Percentiles rank a stretch among this genome's conserved stretches.
These are phyloP conservation scores for Spongospora subterranea DNA, from an alignment of 208 protist species.

Conservation along the genomic window DNA sequence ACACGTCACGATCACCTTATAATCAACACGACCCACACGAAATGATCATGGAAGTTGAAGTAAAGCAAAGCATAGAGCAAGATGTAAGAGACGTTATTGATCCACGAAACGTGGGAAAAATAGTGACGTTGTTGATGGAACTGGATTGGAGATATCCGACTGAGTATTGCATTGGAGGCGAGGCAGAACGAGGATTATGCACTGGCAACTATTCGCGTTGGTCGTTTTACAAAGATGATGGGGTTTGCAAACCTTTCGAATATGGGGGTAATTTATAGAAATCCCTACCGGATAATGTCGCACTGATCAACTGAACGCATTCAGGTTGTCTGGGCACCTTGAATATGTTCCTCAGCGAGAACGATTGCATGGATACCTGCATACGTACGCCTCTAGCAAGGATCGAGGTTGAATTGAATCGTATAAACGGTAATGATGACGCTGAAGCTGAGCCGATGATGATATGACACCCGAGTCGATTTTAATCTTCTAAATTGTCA, in stretches of 20 bases:
- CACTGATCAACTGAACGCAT: too few species aligned
- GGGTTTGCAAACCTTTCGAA: neutral
- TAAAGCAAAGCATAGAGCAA: too few species aligned
- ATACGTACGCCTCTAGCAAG: neutral
- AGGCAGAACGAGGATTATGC: neutral
- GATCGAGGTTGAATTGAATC: neutral
- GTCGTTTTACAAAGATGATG: neutral
- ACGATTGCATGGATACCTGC: neutral
- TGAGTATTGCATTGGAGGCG: neutral
- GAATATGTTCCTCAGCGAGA: neutral
- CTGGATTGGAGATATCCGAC: neutral
- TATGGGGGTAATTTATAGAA: too few species aligned
- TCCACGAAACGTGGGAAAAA: neutral
- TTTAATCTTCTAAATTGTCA: too few species aligned
- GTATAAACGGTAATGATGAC: too few species aligned
- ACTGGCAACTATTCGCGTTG: constrained; percentile 1
- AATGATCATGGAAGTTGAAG: too few species aligned
- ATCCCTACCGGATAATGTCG: too few species aligned
- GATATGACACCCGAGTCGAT: too few species aligned
- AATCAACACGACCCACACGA: too few species aligned
- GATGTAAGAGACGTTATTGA: too few species aligned
- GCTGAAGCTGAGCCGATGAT: too few species aligned
- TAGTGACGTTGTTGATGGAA: neutral
- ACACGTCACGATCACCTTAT: too few species aligned
- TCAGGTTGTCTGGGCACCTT: neutral